Conservation (phyloP, 495 filamentous ascomycete genomes). For the Daldinia caldariorum region DNA sequence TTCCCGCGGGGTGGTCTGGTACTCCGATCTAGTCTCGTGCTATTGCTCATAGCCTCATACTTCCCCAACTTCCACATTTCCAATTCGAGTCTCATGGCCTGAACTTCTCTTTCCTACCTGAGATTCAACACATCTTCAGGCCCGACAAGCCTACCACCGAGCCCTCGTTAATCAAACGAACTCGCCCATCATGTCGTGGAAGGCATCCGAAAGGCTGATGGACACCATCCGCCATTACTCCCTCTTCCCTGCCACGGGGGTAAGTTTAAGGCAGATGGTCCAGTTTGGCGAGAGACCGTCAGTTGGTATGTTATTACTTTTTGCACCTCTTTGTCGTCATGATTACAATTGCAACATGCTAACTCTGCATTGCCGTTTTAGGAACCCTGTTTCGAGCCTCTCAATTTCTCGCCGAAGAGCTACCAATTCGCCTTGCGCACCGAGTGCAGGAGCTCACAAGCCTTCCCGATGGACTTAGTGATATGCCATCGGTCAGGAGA, state of each 20-base stretch:
- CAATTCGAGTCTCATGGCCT: constrained; percentile 39
- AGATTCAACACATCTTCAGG: constrained; percentile 29
- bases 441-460: constrained; percentile 91
- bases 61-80: constrained; percentile 20
- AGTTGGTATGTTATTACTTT: constrained; percentile 67
- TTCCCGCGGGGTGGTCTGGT: constrained; percentile 36
- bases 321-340: constrained; percentile 19
- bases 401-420: constrained; percentile 97
- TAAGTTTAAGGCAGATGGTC: constrained; percentile 97
- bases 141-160: constrained; percentile 3
- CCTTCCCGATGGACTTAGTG: constrained; percentile 95
- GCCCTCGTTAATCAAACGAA: constrained; percentile 37
- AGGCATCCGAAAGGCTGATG: constrained; percentile 88
- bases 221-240: constrained; percentile 99
- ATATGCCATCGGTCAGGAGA: constrained; percentile 96
- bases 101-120: constrained; percentile 25
- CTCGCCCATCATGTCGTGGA: constrained; percentile 79
- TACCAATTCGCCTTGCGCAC: constrained; percentile 95
- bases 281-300: constrained; percentile 95
- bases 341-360: constrained; percentile 36
- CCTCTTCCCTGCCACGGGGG: constrained; percentile 95
- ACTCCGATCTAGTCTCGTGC: constrained; percentile 34
- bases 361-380: constrained; percentile 50
- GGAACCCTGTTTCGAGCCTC: constrained; percentile 97
- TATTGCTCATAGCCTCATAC: constrained; percentile 46